Evolutionary conservation across 108 stramenopile genomes (phyloP).

Genomic region (Cyclostephanos tholiformis): DNA sequence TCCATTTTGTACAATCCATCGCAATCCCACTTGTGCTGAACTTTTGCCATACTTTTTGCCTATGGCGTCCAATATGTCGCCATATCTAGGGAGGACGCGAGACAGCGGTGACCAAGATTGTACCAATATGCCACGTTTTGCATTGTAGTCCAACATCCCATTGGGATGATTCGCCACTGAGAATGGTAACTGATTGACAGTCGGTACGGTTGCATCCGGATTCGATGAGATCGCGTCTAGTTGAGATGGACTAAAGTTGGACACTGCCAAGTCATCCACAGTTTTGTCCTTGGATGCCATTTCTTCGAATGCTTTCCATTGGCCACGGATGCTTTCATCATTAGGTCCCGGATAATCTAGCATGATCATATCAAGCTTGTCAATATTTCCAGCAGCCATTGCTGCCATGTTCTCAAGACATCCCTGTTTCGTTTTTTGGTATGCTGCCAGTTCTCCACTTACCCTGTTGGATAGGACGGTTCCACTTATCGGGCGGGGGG

Average conservation of each 20-base stretch:
- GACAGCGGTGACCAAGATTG: slow-evolving; percentile 81
- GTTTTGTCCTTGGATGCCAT: slow-evolving; percentile 56
- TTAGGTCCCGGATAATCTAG: slow-evolving; percentile 83
- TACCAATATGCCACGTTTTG: slow-evolving; percentile 64
- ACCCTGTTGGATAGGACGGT: slow-evolving; percentile 74
- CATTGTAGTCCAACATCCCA: slow-evolving; percentile 57
- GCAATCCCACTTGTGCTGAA: slow-evolving; percentile 76
- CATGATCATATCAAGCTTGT: slow-evolving; percentile 82
- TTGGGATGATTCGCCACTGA: slow-evolving; percentile 70
- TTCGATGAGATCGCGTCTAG: slow-evolving; percentile 67
- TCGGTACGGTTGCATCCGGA: slow-evolving; percentile 53
- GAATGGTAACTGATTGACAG: slow-evolving; percentile 77
- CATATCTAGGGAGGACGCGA: slow-evolving; percentile 46
- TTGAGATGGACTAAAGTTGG: slow-evolving; percentile 70
- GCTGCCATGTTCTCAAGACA: slow-evolving; percentile 71
- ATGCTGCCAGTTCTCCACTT: slow-evolving; percentile 59
- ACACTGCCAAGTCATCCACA: slow-evolving; percentile 62
- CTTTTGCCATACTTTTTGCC: slow-evolving; percentile 74
- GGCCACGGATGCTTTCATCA: slow-evolving; percentile 71
- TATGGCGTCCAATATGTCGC: slow-evolving; percentile 57
- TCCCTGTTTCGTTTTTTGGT: slow-evolving; percentile 64
- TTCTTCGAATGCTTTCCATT: slow-evolving; percentile 75
- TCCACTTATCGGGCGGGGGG: slow-evolving; percentile 40
- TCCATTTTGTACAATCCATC: slow-evolving; percentile 79
- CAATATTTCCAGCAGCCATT: slow-evolving; percentile 63